These are phyloP conservation scores for Mucor lusitanicus DNA, from an alignment of 371 early-diverging fungal genomes.

Conservation along the genomic window DNA sequence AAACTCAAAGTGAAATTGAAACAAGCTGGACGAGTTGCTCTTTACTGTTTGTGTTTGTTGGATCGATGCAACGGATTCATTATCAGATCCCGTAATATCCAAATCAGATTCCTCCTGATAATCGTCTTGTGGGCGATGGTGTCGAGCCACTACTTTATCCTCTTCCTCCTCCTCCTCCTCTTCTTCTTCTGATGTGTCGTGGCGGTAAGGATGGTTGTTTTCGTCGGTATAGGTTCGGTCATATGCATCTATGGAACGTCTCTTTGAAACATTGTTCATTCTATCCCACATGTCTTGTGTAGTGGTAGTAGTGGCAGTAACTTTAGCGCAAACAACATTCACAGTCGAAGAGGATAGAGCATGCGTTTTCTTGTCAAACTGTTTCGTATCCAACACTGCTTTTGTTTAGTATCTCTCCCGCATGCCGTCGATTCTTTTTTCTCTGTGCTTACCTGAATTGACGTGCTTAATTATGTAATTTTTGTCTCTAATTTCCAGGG, in stretches of 20 bases:
- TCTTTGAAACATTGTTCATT: slow-evolving; percentile 23
- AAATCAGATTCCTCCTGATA: slow-evolving; percentile 2
- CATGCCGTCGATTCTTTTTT: too few species aligned
- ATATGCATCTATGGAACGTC: slow-evolving; percentile 12
- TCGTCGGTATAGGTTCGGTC: slow-evolving; percentile 8
- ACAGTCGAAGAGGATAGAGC: slow-evolving; percentile 25
- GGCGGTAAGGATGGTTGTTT: background rate
- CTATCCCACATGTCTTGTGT: slow-evolving; percentile 32
- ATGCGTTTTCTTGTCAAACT: slow-evolving; percentile 18
- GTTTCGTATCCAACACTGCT: slow-evolving; percentile 19
- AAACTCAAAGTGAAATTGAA: slow-evolving; percentile 32
- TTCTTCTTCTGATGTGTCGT: slow-evolving; percentile 6
- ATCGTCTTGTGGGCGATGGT: background rate
- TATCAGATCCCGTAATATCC: slow-evolving; percentile 4
- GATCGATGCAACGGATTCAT: background rate
- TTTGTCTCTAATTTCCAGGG: slow-evolving; percentile 15
- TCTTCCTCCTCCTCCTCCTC: slow-evolving; percentile 13
- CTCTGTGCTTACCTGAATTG: slow-evolving; percentile 22
- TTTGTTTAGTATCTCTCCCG: too few species aligned
- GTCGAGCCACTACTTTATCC: background rate
- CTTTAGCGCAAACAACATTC: slow-evolving; percentile 34
- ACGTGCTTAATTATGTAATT: slow-evolving; percentile 24
- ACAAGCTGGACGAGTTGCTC: slow-evolving; percentile 4
- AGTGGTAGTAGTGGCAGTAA: slow-evolving; percentile 20
- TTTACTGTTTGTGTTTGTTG: background rate